phyloP scores from a whole-genome alignment of 768 basidiomycete species.

The Pilatotrama ljubarskyi region DNA sequence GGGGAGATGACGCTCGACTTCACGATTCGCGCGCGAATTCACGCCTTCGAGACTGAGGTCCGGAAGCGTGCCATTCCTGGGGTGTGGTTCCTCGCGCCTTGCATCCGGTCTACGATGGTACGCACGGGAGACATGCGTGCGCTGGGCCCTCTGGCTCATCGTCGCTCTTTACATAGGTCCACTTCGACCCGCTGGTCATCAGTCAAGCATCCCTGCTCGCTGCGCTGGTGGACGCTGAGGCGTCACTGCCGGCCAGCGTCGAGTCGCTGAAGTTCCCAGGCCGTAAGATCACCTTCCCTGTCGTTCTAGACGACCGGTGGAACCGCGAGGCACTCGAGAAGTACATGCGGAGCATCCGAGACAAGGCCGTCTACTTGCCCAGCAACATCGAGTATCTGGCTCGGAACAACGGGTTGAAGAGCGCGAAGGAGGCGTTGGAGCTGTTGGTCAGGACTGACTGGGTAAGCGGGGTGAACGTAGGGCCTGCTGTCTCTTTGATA shows the following conservation, averaged over 20 bases:
- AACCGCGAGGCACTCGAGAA: slow-evolving; percentile 52
- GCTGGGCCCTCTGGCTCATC: no score
- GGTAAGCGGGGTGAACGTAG: no score
- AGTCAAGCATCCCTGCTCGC: slow-evolving; percentile 46
- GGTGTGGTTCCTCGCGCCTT: slow-evolving; percentile 46
- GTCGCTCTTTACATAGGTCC: slow-evolving; percentile 36
- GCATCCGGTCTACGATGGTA: slow-evolving; percentile 62
- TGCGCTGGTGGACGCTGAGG: slow-evolving; percentile 41
- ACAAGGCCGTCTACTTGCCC: slow-evolving; percentile 64
- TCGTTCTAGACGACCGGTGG: slow-evolving; percentile 63
- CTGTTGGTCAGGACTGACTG: slow-evolving; percentile 51
- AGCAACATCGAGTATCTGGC: slow-evolving; percentile 70
- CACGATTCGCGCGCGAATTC: slow-evolving; percentile 54
- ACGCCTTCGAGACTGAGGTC: slow-evolving; percentile 50
- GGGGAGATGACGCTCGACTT: slow-evolving; percentile 56
- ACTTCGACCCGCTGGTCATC: slow-evolving; percentile 46
- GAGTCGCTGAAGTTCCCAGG: slow-evolving; percentile 47
- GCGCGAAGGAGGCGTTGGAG: slow-evolving; percentile 43
- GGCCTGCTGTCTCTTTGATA: no score
- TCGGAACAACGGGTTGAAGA: slow-evolving; percentile 55
- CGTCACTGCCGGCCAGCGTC: slow-evolving; percentile 41
- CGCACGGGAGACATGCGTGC: slow-evolving; percentile 16
- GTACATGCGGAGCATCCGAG: slow-evolving; percentile 56
- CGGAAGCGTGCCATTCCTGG: slow-evolving; percentile 35
- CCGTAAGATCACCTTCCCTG: slow-evolving; percentile 58